Percentiles rank a stretch among this genome's conserved stretches.
Evolutionary conservation across 352 stramenopile genomes (phyloP).

Genomic region (Aphanomyces invadans): DNA sequence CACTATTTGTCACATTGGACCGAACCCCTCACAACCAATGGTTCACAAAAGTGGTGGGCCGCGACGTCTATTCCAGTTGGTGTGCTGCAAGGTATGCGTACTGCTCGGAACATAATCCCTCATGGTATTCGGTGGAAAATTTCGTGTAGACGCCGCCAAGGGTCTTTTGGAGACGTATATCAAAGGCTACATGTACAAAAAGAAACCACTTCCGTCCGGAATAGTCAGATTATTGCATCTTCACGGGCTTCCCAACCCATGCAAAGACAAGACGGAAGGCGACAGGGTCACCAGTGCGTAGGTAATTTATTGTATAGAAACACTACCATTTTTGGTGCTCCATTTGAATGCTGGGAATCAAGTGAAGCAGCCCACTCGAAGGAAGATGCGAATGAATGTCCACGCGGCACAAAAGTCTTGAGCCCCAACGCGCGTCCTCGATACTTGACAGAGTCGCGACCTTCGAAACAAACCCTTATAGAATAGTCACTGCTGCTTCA

Average conservation of each 20-base stretch:
- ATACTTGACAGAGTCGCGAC: no score
- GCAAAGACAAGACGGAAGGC: background rate
- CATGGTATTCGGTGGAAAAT: no score
- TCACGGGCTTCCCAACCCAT: background rate
- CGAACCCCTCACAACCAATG: background rate
- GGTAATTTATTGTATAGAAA: constrained; percentile 15
- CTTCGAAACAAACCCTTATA: no score
- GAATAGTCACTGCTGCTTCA: no score
- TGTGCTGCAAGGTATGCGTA: background rate
- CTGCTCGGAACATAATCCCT: no score
- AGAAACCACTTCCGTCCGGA: background rate
- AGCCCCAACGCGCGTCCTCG: no score
- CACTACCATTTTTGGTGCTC: no score
- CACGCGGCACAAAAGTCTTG: no score
- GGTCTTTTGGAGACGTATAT: constrained; percentile 1
- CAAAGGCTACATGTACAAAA: background rate
- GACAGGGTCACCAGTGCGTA: background rate
- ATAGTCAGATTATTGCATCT: background rate
- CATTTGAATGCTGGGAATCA: no score
- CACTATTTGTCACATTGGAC: constrained; percentile 52
- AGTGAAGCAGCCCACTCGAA: no score
- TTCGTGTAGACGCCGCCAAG: constrained; percentile 6
- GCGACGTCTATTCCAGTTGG: background rate
- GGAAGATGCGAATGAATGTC: no score
- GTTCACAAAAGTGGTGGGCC: background rate